Evolutionary conservation across 2,329 filamentous ascomycete species (phyloP), one percentile per base, ranked within the genome.

Genomic region (Aspergillus pseudoviridinutans): DNA sequence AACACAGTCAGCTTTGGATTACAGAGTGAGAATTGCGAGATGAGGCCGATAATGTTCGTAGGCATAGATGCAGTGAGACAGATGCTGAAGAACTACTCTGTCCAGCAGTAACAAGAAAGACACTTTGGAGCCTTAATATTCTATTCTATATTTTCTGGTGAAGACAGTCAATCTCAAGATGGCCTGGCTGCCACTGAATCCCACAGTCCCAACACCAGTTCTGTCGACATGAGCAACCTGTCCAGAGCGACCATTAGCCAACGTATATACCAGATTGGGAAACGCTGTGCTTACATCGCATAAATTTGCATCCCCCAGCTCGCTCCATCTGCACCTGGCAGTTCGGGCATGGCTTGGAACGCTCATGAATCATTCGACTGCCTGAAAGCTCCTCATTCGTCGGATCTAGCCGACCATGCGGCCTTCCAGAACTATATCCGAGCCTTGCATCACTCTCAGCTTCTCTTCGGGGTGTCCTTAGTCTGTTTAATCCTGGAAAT

Each of bases 131-230:
- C 22, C 41, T 47, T 17, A 14, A 12, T 24, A 47, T 25, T 47
- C 4, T 47, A 47, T 14, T 24, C 44, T 47, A 47, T 47, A 17
- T 47, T 24, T 6, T 27, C 22, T 47, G 22, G 17, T 54, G 24
- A 49, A 41, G 27, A 50, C 62, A 62, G 10, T 60, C 56, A 55
- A 51, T 27, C 20, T 59, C 46, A 8, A 61, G 38, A 56, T 64
- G 61, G 2, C 59, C 54, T 7, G 25, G 41, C 46, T 56, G 38
- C 60, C 60, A 63, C 42, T 20, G 55, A 20, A 32, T 54, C 17
- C 59, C 60, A 32, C 62, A 61, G n/a, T 63, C 55, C 62, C 62
- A 63, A 42, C 62, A 63, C 62, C 61, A 64, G 46, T 64, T 53
- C 35, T 58, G 51, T 22, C 50, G 53, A 53, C 61, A 64, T 44